Evolutionary conservation across 2,329 filamentous ascomycete genomes (phyloP).

Genomic region (Aciculosporium take): DNA sequence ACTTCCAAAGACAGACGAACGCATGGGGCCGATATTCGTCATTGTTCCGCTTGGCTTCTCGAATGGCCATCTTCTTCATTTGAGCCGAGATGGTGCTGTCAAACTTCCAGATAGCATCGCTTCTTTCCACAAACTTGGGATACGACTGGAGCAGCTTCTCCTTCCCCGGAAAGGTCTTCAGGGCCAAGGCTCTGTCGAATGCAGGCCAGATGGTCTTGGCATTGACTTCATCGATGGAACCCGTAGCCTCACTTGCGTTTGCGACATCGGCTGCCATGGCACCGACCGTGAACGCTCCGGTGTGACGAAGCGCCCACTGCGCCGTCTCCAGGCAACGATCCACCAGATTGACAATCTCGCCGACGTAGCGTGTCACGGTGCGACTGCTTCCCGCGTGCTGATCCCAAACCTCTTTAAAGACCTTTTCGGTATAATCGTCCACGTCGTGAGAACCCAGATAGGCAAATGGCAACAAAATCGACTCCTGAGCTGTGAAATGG

Average conservation of each 20-base stretch:
- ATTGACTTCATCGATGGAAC: slow-evolving; percentile 44
- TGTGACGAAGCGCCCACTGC: slow-evolving; percentile 84
- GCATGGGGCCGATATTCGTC: slow-evolving; percentile 67
- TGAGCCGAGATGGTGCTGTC: slow-evolving; percentile 41
- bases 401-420: slow-evolving; percentile 76
- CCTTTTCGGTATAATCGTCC: slow-evolving; percentile 62
- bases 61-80: slow-evolving; percentile 65
- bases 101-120: slow-evolving; percentile 40
- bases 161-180: slow-evolving; percentile 90
- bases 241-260: slow-evolving; percentile 39
- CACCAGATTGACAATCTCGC: slow-evolving; percentile 62
- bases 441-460: slow-evolving; percentile 80
- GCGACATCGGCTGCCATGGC: slow-evolving; percentile 55
- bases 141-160: slow-evolving; percentile 71
- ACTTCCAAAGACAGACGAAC: slow-evolving; percentile 56
- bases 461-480: slow-evolving; percentile 66
- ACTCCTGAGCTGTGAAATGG: slow-evolving; percentile 65
- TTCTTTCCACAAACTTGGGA: slow-evolving; percentile 59
- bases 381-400: slow-evolving; percentile 79
- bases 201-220: slow-evolving; percentile 63
- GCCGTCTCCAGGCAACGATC: slow-evolving; percentile 58
- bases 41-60: slow-evolving; percentile 88
- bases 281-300: slow-evolving; percentile 66
- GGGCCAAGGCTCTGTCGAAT: slow-evolving; percentile 63
- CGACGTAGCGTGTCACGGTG: slow-evolving; percentile 68